These are phyloP conservation scores for Gnomoniopsis smithogilvyi DNA, from an alignment of 2,329 filamentous ascomycete genomes.

Conservation along the genomic window DNA sequence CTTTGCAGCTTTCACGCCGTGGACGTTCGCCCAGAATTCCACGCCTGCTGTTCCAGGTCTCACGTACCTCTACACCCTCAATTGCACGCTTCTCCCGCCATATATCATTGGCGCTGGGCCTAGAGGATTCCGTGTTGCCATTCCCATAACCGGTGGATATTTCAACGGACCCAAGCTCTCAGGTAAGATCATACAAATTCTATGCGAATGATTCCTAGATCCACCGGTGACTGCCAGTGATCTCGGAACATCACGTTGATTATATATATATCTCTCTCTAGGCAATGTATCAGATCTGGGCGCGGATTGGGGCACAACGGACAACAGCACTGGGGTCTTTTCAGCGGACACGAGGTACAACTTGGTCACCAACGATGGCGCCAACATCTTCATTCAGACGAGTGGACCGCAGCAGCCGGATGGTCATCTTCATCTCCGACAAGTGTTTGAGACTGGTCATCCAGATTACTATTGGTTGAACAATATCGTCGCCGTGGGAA, in stretches of 20 bases:
- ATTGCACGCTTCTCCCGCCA: conserved; percentile 23
- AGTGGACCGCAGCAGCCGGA: conserved; percentile 25
- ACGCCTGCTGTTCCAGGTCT: conserved; percentile 21
- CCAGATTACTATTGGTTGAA: conserved; percentile 30
- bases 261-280: too few relatives aligned
- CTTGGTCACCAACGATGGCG: conserved; percentile 27
- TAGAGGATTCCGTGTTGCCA: conserved; percentile 22
- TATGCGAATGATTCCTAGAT: too few relatives aligned
- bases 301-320: conserved; percentile 27
- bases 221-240: too few relatives aligned
- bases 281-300: conserved; percentile 28
- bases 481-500: conserved; percentile 27
- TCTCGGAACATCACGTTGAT: too few relatives aligned
- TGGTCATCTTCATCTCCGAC: conserved; percentile 23
- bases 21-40: background rate
- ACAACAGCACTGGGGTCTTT: conserved; percentile 22
- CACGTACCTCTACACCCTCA: conserved; percentile 26
- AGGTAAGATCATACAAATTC: conserved; percentile 16
- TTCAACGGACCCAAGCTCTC: conserved; percentile 25
- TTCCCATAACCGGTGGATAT: conserved; percentile 27
- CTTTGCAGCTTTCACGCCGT: background rate
- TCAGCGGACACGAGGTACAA: conserved; percentile 30
- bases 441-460: conserved; percentile 26
- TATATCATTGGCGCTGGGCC: conserved; percentile 24
- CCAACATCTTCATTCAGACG: conserved; percentile 29